Evolutionary conservation across 768 basidiomycete species (phyloP), one percentile per base, ranked within the genome.

Genomic region (Chiua virens): DNA sequence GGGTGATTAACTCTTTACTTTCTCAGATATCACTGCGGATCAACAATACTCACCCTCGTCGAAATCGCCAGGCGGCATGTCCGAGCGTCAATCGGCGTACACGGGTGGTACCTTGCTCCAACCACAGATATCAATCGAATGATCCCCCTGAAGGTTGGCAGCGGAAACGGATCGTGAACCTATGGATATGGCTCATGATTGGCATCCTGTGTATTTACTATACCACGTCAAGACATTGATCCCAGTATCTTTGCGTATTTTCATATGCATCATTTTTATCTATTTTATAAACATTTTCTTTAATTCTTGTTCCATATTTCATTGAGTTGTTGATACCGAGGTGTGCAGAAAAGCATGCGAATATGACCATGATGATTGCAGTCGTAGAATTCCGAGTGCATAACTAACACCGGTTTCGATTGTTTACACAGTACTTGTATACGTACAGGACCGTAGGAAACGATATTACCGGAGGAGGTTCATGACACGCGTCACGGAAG

Each of bases 41-140:
- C 75, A 73, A 46, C 77, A 73, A 61, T 74, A 75, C 66, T 73
- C 70, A 68, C 66, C 68, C 30, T 61, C 65, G 40, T 63, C 58
- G 15, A 70, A 73, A 64, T 72, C 65, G 54, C 64, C 72, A 62
- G 72, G 71, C 54, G 72, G 72, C 41, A 81, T 77, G 79, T 63
- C 59, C 34, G 73, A 80, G 60, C 73, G 71, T 48, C 72, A 76
- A 55, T 71, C 73, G 20, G 71, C 74, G n/a, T 82, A 83, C 61
- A 53, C 66, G 30, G 49, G 42, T 32, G 77, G 73, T 42, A 63
- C 72, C 35, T 75, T 79, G 4, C 65, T 89, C 40, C 76, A 73
- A 32, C 80, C 75, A 54, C 79, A 89, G 53, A 82, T 91, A 68
- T 90, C 88, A 25, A 92, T 92, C 55, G 89, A 92, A 66, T 92